phyloP scores from a whole-genome alignment of 2,329 filamentous ascomycete species.

The Exserohilum turcica region DNA sequence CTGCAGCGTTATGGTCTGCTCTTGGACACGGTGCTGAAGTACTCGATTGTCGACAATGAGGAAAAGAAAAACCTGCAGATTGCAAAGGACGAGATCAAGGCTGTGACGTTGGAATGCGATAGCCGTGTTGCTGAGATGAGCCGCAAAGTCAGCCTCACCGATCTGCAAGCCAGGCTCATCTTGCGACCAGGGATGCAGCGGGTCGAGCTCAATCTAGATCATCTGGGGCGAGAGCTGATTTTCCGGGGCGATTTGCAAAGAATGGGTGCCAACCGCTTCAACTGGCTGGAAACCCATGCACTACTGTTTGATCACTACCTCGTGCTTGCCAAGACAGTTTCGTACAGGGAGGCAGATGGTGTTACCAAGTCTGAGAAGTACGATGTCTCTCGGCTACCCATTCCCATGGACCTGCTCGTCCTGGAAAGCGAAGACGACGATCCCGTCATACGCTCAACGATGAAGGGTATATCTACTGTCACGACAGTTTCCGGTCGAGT shows the following conservation, averaged over 20 bases:
- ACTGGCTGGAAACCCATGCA: constrained; percentile 91
- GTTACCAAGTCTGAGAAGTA: constrained; percentile 80
- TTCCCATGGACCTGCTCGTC: constrained; percentile 94
- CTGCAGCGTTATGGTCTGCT: constrained; percentile 89
- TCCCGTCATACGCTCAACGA: constrained; percentile 77
- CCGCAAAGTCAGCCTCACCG: constrained; percentile 86
- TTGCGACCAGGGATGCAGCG: constrained; percentile 84
- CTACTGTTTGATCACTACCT: constrained; percentile 97
- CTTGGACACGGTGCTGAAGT: constrained; percentile 80
- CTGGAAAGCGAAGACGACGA: constrained; percentile 93
- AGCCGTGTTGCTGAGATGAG: constrained; percentile 88
- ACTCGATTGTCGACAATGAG: constrained; percentile 81
- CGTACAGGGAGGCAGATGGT: constrained; percentile 69
- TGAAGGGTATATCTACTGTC: constrained; percentile 70
- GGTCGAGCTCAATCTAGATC: constrained; percentile 86
- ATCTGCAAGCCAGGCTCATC: constrained; percentile 81
- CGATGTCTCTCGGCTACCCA: constrained; percentile 92
- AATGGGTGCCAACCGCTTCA: constrained; percentile 85
- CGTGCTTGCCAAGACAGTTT: constrained; percentile 81
- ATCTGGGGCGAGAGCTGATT: constrained; percentile 89
- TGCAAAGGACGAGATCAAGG: constrained; percentile 89
- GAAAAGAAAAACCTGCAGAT: constrained; percentile 83
- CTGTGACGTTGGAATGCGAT: constrained; percentile 89
- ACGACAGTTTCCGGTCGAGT: constrained; percentile 52
- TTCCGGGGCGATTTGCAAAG: constrained; percentile 87